These are phyloP conservation scores for Fusarium nisikadoi DNA, from an alignment of 2,329 filamentous ascomycete genomes.

Conservation along the genomic window DNA sequence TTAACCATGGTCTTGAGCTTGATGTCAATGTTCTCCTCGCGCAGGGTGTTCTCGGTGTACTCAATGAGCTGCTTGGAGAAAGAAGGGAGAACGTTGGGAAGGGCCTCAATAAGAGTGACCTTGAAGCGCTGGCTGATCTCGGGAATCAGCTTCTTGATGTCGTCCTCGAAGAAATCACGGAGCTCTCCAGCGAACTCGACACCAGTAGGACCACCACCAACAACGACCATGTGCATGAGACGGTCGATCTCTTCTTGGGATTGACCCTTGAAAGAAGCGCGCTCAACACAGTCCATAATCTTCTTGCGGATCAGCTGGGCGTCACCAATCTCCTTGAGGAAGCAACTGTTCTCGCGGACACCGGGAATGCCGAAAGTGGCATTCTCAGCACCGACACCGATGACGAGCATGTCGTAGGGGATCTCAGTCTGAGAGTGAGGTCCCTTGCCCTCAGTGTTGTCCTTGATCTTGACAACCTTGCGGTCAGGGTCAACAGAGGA, in stretches of 20 bases:
- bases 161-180: slow-evolving; percentile 98
- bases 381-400: slow-evolving; percentile 97
- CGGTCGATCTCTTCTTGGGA: slow-evolving; percentile 87
- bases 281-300: slow-evolving; percentile 99
- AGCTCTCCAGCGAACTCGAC: slow-evolving; percentile 99
- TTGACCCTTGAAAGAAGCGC: slow-evolving; percentile 98
- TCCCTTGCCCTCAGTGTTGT: slow-evolving; percentile 93
- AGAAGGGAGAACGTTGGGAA: slow-evolving; percentile 95
- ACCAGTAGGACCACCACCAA: slow-evolving; percentile 93
- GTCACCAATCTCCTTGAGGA: slow-evolving; percentile 97
- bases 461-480: slow-evolving; percentile 88
- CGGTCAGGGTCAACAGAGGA: slow-evolving; percentile 94
- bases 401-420: slow-evolving; percentile 96
- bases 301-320: slow-evolving; percentile 96
- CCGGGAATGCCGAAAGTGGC: slow-evolving; percentile 98
- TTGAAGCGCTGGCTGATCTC: slow-evolving; percentile 96
- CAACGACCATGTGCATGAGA: slow-evolving; percentile 97
- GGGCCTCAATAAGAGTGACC: slow-evolving; percentile 95
- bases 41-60: slow-evolving; percentile 98
- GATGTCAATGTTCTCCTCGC: slow-evolving; percentile 98
- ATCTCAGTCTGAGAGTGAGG: slow-evolving; percentile 85
- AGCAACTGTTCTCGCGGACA: slow-evolving; percentile 94
- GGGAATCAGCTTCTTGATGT: slow-evolving; percentile 97
- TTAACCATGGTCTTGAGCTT: slow-evolving; percentile 99
- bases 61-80: slow-evolving; percentile 99